Evolutionary conservation across 768 basidiomycete genomes (phyloP), one percentile per base, ranked within the genome.

Genomic region (Lentinula guzmanii): DNA sequence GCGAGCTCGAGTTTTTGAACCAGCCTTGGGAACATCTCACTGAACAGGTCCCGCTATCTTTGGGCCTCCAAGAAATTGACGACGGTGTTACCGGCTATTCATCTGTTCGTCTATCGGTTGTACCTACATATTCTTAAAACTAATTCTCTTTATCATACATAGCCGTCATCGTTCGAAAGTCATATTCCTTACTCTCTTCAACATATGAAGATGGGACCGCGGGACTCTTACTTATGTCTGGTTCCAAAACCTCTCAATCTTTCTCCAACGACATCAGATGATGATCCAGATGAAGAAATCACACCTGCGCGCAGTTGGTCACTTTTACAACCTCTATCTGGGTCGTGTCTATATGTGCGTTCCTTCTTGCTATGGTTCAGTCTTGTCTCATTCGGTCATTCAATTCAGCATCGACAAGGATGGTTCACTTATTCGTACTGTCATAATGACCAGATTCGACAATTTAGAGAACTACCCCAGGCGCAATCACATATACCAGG

Each of bases 391-490:
- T 70, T 64, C 62, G 51, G 53, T 69, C 16, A 21, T 7, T 24
- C 18, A 62, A 66, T 58, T 64, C 76, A 93, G 89, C 86, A 89
- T 71, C 85, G 85, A 66, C 91, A 93, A 78, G 86, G 88, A 42
- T 97, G 95, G 95, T 98, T 98, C 78, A 98, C 95, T 41, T 98
- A 98, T 76, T 88, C 93, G 53, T 97, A 91, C 74, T 94, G 96
- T 77, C 95, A 99, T 77, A 91, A 95, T 73, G 83, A 86, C 56
- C 88, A 97, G 75, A 93, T 98, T 63, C 88, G 95, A 61, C 97
- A 99, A 75, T 99, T 98, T 80, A 90, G 90, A 74, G 94, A 95
- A 72, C 77, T 90, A 62, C 70, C 77, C 65, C 86, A 84, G 70
- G 72, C 83, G 58, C 87, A 86, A 65, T 77, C 84, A 54, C 83